phyloP scores from a whole-genome alignment of 2,329 filamentous ascomycete species.

The Fusarium sp. region DNA sequence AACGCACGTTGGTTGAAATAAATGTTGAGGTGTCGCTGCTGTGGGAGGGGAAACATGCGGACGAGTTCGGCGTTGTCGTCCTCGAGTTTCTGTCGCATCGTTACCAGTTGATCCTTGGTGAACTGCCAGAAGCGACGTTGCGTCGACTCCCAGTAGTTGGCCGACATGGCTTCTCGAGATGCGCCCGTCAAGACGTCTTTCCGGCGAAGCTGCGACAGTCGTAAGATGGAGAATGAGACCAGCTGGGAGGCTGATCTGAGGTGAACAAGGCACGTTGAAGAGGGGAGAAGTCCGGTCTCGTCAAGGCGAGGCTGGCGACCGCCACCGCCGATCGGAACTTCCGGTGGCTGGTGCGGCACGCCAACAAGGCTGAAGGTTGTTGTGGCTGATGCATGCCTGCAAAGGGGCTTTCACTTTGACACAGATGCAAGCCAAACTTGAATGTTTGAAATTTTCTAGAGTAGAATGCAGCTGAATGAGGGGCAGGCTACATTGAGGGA shows the following conservation, averaged over 20 bases:
- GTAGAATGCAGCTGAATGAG: not conserved
- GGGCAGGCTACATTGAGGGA: not conserved
- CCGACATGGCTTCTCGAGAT: constrained; percentile 72
- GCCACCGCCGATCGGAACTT: constrained; percentile 17
- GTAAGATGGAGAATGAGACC: not conserved
- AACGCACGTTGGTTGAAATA: constrained; percentile 88
- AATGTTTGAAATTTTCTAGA: not conserved
- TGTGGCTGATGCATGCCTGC: not conserved
- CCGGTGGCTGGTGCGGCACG: constrained; percentile 23
- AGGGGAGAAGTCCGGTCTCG: constrained; percentile 2
- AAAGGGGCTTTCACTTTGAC: not conserved
- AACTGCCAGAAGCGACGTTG: constrained; percentile 93
- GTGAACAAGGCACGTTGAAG: not conserved
- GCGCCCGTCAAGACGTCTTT: constrained; percentile 19
- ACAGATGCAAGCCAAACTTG: not conserved
- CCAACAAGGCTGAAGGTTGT: not conserved
- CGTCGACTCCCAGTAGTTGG: constrained; percentile 96
- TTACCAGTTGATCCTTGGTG: constrained; percentile 80
- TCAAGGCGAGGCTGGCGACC: constrained; percentile 19
- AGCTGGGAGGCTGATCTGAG: constrained; percentile 13
- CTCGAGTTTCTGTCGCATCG: constrained; percentile 80
- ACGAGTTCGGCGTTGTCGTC: constrained; percentile 79
- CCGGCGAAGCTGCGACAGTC: not conserved
- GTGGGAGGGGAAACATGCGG: constrained; percentile 83
- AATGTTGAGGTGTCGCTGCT: constrained; percentile 84